Percentiles rank a stretch among this genome's conserved stretches.
These are phyloP conservation scores for Grigorovia jiainica DNA, from an alignment of 805 yeast species.

Conservation along the genomic window DNA sequence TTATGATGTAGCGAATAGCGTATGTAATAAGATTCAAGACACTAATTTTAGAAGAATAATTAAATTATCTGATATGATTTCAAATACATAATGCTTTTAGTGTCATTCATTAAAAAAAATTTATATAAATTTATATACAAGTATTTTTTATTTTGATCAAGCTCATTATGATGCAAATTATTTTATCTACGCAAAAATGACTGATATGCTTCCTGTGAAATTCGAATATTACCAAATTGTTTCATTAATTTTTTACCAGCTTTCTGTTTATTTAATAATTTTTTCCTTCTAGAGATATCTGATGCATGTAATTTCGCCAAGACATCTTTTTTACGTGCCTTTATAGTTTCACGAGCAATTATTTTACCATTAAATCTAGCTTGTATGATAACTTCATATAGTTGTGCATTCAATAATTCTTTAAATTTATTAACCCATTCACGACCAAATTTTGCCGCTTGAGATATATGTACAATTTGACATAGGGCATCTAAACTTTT, in stretches of 20 bases:
- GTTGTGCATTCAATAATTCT: slow-evolving; percentile 67
- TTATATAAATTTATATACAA: background rate
- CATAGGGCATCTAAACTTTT: slow-evolving; percentile 85
- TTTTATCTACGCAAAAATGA: slow-evolving; percentile 47
- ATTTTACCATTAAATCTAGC: slow-evolving; percentile 77
- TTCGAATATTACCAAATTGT: slow-evolving; percentile 65
- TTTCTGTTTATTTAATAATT: slow-evolving; percentile 77
- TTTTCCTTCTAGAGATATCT: slow-evolving; percentile 83
- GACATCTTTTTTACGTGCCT: slow-evolving; percentile 92
- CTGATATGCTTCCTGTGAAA: slow-evolving; percentile 81
- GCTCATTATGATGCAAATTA: no score
- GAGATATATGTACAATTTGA: slow-evolving; percentile 76
- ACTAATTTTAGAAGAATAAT: slow-evolving; percentile 47
- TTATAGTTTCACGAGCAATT: slow-evolving; percentile 85
- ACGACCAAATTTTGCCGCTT: slow-evolving; percentile 61
- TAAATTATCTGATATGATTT: slow-evolving; percentile 21
- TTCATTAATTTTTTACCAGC: slow-evolving; percentile 82
- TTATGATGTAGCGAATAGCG: slow-evolving; percentile 54
- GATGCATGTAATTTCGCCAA: slow-evolving; percentile 88
- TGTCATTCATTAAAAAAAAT: no score
- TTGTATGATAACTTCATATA: slow-evolving; percentile 88
- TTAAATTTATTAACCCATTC: slow-evolving; percentile 80
- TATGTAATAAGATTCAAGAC: slow-evolving; percentile 47
- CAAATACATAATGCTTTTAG: no score
- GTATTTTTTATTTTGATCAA: background rate